Percentiles rank a stretch among this genome's conserved stretches.
phyloP scores from a whole-genome alignment of 768 basidiomycete species.

The Cystofilobasidium bisporidii region DNA sequence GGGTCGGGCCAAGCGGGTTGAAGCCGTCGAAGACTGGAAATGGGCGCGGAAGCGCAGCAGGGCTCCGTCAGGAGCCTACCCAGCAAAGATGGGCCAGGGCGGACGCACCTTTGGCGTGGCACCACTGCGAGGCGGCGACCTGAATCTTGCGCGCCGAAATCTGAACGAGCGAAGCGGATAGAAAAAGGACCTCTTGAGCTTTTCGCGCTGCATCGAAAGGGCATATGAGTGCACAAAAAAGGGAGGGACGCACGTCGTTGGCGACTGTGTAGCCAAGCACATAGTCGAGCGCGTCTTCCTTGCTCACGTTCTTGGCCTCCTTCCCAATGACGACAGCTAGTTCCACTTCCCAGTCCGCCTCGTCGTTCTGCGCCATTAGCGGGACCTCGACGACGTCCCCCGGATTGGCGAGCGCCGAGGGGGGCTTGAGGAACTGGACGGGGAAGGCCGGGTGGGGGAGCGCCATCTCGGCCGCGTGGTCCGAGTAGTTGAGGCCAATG shows the following conservation, averaged over 20 bases:
- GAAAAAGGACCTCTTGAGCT: too few relatives aligned
- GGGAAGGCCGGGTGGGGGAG: slow-evolving; percentile 33
- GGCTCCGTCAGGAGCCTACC: too few relatives aligned
- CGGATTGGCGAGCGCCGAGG: slow-evolving; percentile 36
- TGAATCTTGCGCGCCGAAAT: slow-evolving; percentile 55
- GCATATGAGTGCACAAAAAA: too few relatives aligned
- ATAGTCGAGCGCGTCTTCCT: slow-evolving; percentile 72
- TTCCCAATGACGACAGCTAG: slow-evolving; percentile 64
- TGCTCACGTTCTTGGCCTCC: slow-evolving; percentile 65
- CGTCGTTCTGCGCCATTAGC: slow-evolving; percentile 38
- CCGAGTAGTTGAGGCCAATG: slow-evolving; percentile 38
- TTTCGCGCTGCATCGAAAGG: too few relatives aligned
- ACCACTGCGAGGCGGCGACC: slow-evolving; percentile 43
- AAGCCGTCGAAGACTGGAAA: slow-evolving; percentile 34
- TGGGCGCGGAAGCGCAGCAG: too few relatives aligned
- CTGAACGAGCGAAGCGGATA: background rate
- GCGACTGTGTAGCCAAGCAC: slow-evolving; percentile 53
- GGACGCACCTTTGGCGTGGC: slow-evolving; percentile 25
- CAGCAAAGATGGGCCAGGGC: too few relatives aligned
- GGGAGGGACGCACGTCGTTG: slow-evolving; percentile 9
- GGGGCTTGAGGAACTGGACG: slow-evolving; percentile 38
- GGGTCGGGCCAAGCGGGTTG: slow-evolving; percentile 36
- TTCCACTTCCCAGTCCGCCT: slow-evolving; percentile 29
- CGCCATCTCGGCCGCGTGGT: slow-evolving; percentile 36
- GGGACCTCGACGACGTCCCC: slow-evolving; percentile 34